Base-by-base conservation (phyloP, 306 rosid species). In the Pueraria montana region DNA sequence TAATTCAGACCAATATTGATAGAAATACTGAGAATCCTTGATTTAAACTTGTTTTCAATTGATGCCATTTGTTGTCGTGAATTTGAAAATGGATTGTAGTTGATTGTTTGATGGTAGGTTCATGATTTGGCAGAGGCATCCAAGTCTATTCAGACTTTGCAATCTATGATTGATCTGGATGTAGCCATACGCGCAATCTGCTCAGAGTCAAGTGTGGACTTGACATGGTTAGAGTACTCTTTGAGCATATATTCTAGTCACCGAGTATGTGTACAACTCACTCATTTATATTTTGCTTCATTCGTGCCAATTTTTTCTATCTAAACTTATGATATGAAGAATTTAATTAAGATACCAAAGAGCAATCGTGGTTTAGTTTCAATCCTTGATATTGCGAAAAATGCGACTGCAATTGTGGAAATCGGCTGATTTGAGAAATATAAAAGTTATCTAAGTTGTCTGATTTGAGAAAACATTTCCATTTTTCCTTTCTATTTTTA, bases 181-280 rank as follows among this genome's bases (percentile, higher is more conserved):
- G 45, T 30, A 92, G 98, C 89, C 95, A 91, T 71, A 79, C 99
- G 38, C 92, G 99, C 87, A 96, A 96, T 85, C 89, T 96, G 76
- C 81, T 96, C 87, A 90, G 92, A 88, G 98, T 96, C 70, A 96
- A 86, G 80, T 98, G 98, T 8, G 97, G 99, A 78, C 82, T 96
- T 30, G 97, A 96, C 84, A 92, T 96, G 99, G 92, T 96, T 77
- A 93, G 88, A 80, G 86, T 90, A 55, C 94, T 96, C 71, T 96
- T 96, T 59, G 92, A 96, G 88, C 91, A n/a, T n/a, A 91, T 69
- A 96, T 93, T 13, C 71, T 93, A 24, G 77, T 77, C 45, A 86
- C 93, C 3, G 87, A 88, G 99, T 96, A 93, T 52, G 99, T 84
- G 14, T n/a, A n/a, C n/a, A n/a, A 16, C 14, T 23, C 8, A 8